Percentiles rank a stretch among this genome's conserved stretches.
Evolutionary conservation across 1,139 yeast genomes (phyloP).

Genomic region (Candida sojae): DNA sequence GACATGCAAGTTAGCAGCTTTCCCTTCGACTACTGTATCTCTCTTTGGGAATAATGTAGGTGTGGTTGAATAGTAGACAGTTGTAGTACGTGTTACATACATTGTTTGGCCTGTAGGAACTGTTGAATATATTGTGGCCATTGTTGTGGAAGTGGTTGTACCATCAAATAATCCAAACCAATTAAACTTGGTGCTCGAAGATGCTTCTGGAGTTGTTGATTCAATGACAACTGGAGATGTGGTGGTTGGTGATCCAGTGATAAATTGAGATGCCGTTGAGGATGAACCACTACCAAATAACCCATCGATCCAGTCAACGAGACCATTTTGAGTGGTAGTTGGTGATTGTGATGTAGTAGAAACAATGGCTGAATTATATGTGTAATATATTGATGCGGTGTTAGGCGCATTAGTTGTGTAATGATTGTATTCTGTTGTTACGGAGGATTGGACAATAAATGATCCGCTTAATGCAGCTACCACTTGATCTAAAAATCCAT

Average conservation of each 20-base stretch:
- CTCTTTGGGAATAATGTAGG: slow-evolving; percentile 9
- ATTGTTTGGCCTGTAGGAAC: slow-evolving; percentile 7
- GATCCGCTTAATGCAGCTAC: slow-evolving; percentile 10
- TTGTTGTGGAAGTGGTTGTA: slow-evolving; percentile 7
- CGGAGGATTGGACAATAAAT: background rate
- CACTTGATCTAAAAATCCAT: slow-evolving; percentile 8
- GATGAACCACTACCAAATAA: background rate
- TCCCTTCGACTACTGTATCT: slow-evolving; percentile 5
- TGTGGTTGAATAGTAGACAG: slow-evolving; percentile 6
- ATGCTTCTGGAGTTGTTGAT: too few relatives aligned
- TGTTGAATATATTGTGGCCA: slow-evolving; percentile 8
- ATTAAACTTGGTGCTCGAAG: background rate
- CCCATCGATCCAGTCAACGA: slow-evolving; percentile 6
- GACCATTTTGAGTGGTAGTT: background rate
- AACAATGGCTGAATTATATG: background rate
- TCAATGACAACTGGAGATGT: background rate
- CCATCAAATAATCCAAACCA: slow-evolving; percentile 7
- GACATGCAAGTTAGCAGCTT: slow-evolving; percentile 3
- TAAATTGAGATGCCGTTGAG: background rate
- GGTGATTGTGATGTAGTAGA: background rate
- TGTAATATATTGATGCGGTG: background rate
- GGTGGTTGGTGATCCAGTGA: background rate
- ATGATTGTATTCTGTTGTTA: too few relatives aligned
- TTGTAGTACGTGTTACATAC: slow-evolving; percentile 13
- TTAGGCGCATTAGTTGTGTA: too few relatives aligned